Percentiles rank a stretch among this genome's conserved stretches.
These are phyloP conservation scores for Candolleomyces aberdarensis DNA, from an alignment of 768 basidiomycete genomes.

Conservation along the genomic window DNA sequence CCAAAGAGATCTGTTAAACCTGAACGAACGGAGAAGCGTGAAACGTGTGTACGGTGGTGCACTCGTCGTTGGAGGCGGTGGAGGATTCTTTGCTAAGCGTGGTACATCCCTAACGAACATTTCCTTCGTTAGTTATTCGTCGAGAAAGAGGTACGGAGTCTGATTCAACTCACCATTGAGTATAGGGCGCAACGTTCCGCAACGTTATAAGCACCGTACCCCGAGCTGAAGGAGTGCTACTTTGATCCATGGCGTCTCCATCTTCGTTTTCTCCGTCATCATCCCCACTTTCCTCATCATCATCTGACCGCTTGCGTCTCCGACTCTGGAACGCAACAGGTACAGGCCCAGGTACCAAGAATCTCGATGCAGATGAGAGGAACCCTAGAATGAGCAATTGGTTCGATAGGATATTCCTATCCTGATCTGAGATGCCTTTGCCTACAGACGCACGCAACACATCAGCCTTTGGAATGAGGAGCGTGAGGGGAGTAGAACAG, in stretches of 20 bases:
- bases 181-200: conserved; percentile 85
- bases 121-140: background rate
- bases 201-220: conserved; percentile 87
- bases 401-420: conserved; percentile 89
- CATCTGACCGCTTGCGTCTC: conserved; percentile 38
- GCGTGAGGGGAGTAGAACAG: background rate
- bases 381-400: conserved; percentile 82
- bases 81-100: conserved; percentile 72
- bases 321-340: conserved; percentile 45
- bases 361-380: conserved; percentile 63
- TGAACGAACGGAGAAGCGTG: conserved; percentile 72
- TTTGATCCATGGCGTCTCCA: conserved; percentile 10
- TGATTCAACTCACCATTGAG: conserved; percentile 59
- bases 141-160: background rate
- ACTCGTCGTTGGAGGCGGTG: conserved; percentile 42
- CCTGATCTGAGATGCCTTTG: conserved; percentile 89
- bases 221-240: conserved; percentile 26
- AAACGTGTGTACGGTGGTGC: conserved; percentile 63
- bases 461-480: background rate
- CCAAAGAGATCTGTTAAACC: conserved; percentile 68
- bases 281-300: conserved; percentile 44
- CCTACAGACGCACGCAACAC: conserved; percentile 37
- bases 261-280: conserved; percentile 22
- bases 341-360: conserved; percentile 56
- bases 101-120: conserved; percentile 62